Base-by-base conservation (phyloP, 495 filamentous ascomycete genomes). In the Penicillium goetzii region DNA sequence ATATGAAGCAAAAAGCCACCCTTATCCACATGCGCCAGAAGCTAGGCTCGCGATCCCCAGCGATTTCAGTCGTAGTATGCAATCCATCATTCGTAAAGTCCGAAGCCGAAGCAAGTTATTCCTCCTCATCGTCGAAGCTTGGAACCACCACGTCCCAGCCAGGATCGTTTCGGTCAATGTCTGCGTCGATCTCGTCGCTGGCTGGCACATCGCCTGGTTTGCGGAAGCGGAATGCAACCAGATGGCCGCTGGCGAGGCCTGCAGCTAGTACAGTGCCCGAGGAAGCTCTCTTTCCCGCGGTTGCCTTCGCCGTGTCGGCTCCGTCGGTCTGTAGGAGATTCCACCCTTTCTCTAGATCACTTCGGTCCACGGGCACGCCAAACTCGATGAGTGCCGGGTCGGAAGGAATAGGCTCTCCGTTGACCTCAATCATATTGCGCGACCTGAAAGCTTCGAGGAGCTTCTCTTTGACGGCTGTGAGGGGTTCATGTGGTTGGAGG, bases 221-320 rank as follows among this genome's bases (percentile, higher is more conserved):
- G 56, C 71, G 72, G 62, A 92, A 87, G 43, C 83, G 83, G 76
- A 93, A 94, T n/a, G 91, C 91, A 40, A 93, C 69, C 3, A 83
- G 67, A n/a, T 79, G 77, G 17, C 86, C 86, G 64, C 92, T 85
- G 43, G 74, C 75, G 33, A 89, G 65, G 10, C 83, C 82, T 3
- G 80, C 79, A 26, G 77, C 82, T 65, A 84, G 72, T 6, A 79
- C 34, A 25, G 77, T 73, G 9, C 65, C 55, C 74, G 69, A 2
- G 74, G 77, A 23, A 78, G 79, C 33, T 71, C 68, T 60, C 76
- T 76, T 80, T 73, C 54, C 59, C 2, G 34, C 36, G 26, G 50
- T 69, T 61, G 4, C 10, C 30, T 72, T 83, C 81, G 30, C 41
- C 0, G 28, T 19, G 4, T 23, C 60, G 19, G 71, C 76, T 28